These are phyloP conservation scores for Dictyostelium capitatum DNA, from an alignment of 78 protist species.

Conservation along the genomic window DNA sequence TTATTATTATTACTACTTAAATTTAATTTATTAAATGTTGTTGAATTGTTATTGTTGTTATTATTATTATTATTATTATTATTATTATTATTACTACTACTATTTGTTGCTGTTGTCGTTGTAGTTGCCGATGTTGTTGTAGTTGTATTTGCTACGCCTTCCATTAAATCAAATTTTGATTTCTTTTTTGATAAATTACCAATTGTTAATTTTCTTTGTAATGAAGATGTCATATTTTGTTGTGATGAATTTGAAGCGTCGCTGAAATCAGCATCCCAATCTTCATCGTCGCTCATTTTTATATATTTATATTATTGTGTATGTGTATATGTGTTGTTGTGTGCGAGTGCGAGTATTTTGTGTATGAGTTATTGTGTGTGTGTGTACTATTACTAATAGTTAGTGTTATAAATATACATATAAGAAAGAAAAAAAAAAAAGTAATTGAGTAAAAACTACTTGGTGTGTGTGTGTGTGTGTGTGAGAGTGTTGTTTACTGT, in stretches of 20 bases:
- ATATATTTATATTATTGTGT: neutral
- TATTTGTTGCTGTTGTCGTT: neutral
- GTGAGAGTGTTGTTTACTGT: too few species aligned
- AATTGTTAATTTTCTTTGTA: constrained; percentile 74
- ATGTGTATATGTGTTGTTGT: too few species aligned
- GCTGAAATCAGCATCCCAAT: constrained; percentile 77
- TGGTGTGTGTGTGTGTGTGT: too few species aligned
- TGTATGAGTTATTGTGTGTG: too few species aligned
- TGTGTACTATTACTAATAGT: too few species aligned
- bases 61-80: constrained; percentile 1
- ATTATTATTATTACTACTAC: neutral
- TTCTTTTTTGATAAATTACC: constrained; percentile 65
- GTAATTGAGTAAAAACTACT: too few species aligned
- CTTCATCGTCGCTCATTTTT: constrained; percentile 77
- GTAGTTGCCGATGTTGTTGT: neutral
- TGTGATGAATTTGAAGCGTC: neutral
- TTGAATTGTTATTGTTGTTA: neutral
- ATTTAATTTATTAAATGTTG: neutral
- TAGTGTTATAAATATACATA: too few species aligned
- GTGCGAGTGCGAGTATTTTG: too few species aligned
- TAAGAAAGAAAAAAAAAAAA: too few species aligned
- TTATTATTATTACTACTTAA: constrained; percentile 6
- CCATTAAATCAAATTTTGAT: constrained; percentile 21
- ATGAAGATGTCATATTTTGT: neutral
- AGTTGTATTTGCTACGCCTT: neutral